Conservation (phyloP, 2,329 filamentous ascomycete species). For the Rhexocercosporidium sp. region DNA sequence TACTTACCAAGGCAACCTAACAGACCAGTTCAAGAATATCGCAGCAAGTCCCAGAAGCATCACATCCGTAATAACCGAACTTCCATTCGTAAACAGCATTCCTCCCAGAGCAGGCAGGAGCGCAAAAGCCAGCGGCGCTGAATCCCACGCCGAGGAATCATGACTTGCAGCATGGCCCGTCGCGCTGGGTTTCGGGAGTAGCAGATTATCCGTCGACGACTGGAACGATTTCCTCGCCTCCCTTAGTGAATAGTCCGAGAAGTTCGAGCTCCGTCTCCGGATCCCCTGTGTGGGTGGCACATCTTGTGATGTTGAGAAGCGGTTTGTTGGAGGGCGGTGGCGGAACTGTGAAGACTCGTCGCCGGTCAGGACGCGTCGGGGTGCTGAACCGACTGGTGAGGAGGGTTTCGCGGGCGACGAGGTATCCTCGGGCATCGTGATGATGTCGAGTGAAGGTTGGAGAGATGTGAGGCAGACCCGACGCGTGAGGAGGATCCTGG, state of each 20-base stretch:
- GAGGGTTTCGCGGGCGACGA: conserved; percentile 15
- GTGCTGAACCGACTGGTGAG: conserved; percentile 20
- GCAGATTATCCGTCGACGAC: conserved; percentile 72
- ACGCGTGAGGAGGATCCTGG: neutral
- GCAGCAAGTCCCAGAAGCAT: conserved; percentile 80
- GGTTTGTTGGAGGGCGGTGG: conserved; percentile 30
- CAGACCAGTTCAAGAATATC: conserved; percentile 90
- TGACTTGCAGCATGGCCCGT: conserved; percentile 46
- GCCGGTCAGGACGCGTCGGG: conserved; percentile 22
- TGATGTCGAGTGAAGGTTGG: neutral
- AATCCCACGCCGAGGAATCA: conserved; percentile 75
- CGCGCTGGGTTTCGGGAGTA: conserved; percentile 59
- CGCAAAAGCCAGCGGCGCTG: conserved; percentile 81
- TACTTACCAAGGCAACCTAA: conserved; percentile 83
- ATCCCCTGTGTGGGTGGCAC: conserved; percentile 14
- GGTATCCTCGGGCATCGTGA: conserved; percentile 21
- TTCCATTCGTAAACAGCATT: conserved; percentile 83
- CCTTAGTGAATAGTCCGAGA: conserved; percentile 76
- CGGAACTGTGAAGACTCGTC: conserved; percentile 35
- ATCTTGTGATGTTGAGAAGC: conserved; percentile 38
- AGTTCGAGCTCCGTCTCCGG: conserved; percentile 74
- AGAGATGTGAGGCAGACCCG: neutral
- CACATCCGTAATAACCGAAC: conserved; percentile 81
- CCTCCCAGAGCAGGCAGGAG: conserved; percentile 86
- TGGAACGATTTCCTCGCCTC: conserved; percentile 68